Conservation (phyloP, 192 early-diverging fungal species). For the Coemansia sp. region DNA sequence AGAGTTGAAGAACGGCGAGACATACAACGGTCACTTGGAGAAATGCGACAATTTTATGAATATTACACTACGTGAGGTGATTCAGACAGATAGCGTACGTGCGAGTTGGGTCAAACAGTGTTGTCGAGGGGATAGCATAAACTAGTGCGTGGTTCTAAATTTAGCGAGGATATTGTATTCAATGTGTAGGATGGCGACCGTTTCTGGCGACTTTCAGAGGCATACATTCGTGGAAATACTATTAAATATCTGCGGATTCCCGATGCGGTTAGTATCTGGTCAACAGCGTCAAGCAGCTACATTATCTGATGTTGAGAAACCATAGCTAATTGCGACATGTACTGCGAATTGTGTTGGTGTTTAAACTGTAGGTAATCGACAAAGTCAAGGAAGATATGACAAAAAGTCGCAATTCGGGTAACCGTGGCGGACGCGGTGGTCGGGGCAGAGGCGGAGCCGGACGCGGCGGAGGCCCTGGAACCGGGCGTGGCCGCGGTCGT, state of each 20-base stretch:
- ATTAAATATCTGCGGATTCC: slow-evolving; percentile 84
- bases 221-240: slow-evolving; percentile 91
- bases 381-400: slow-evolving; percentile 83
- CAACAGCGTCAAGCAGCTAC: background rate
- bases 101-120: background rate
- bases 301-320: background rate
- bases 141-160: background rate
- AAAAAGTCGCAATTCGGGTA: slow-evolving; percentile 56
- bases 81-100: slow-evolving; percentile 82
- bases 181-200: slow-evolving; percentile 76
- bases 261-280: slow-evolving; percentile 63
- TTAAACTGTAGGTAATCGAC: slow-evolving; percentile 68
- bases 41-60: slow-evolving; percentile 99
- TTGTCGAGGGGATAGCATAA: background rate
- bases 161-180: background rate
- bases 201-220: slow-evolving; percentile 90
- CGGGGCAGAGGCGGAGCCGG: slow-evolving; percentile 54
- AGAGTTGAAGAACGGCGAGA: slow-evolving; percentile 97
- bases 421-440: slow-evolving; percentile 55
- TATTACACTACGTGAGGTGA: slow-evolving; percentile 89
- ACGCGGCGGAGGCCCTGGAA: slow-evolving; percentile 36
- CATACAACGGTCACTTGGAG: slow-evolving; percentile 96
- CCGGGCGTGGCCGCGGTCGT: slow-evolving; percentile 54
- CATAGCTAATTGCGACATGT: background rate
- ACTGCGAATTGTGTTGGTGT: background rate